phyloP scores from a whole-genome alignment of 164 flowering plant species.

The Malania oleifera region DNA sequence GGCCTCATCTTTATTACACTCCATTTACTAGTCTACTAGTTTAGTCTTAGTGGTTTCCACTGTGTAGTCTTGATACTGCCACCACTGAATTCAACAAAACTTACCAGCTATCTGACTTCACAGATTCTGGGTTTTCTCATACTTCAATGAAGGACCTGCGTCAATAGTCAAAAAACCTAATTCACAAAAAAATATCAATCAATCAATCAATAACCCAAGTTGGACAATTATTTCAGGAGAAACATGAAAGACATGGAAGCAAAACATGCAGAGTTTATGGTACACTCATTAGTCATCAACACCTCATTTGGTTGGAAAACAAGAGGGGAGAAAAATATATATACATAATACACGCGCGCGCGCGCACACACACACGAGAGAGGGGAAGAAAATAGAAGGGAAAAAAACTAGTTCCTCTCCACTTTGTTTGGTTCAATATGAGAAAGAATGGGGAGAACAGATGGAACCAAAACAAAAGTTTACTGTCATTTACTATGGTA shows the following conservation, averaged over 20 bases:
- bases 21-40: conserved; percentile 36
- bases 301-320: no score
- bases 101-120: conserved; percentile 12
- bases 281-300: neutral
- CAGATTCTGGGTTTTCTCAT: conserved; percentile 11
- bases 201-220: neutral
- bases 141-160: conserved; percentile 4
- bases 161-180: conserved; percentile 12
- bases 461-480: no score
- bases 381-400: no score
- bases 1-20: conserved; percentile 85
- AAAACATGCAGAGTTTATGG: neutral
- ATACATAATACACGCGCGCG: no score
- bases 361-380: no score
- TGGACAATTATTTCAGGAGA: neutral
- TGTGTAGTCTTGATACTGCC: neutral
- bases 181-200: neutral
- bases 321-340: no score
- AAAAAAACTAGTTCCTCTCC: no score
- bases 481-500: no score
- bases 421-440: no score
- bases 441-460: no score
- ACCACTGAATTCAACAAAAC: conserved; percentile 2
- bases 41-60: neutral
- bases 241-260: neutral